Percentiles rank a stretch among this genome's conserved stretches.
phyloP scores from a whole-genome alignment of 1,284 basidiomycete species.

The Puccinia horiana region DNA sequence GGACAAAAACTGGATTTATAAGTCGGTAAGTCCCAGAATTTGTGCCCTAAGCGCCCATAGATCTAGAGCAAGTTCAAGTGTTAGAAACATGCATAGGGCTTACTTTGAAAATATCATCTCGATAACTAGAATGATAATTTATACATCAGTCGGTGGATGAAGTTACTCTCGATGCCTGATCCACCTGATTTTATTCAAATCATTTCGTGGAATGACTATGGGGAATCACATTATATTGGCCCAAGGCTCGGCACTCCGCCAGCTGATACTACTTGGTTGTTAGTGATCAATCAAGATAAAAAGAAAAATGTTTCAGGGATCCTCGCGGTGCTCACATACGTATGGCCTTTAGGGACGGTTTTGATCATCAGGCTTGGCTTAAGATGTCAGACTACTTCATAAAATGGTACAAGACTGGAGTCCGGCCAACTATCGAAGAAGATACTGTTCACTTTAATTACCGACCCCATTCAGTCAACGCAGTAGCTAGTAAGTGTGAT shows the following conservation, averaged over 20 bases:
- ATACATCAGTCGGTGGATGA: slow-evolving; percentile 44
- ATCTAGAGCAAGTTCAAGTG: too few relatives aligned
- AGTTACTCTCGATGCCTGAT: slow-evolving; percentile 29
- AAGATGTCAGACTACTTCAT: slow-evolving; percentile 49
- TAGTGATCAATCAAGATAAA: not conserved
- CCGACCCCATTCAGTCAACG: slow-evolving; percentile 35
- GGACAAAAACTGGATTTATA: slow-evolving; percentile 40
- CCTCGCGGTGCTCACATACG: not conserved
- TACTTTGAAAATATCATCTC: not conserved
- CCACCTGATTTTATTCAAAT: slow-evolving; percentile 46
- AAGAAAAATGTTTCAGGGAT: not conserved
- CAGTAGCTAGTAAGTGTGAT: slow-evolving; percentile 21
- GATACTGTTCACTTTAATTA: slow-evolving; percentile 44
- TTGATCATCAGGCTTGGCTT: slow-evolving; percentile 43
- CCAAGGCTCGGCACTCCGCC: not conserved
- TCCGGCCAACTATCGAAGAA: slow-evolving; percentile 26
- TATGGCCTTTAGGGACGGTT: slow-evolving; percentile 6
- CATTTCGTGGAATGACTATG: slow-evolving; percentile 46
- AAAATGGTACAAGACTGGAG: slow-evolving; percentile 47
- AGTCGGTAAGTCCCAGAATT: slow-evolving; percentile 1
- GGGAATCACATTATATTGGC: slow-evolving; percentile 46
- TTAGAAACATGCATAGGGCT: not conserved
- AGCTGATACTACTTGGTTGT: slow-evolving; percentile 46
- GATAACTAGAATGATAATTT: slow-evolving; percentile 39
- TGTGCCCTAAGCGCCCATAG: not conserved